Conservation (phyloP, 192 early-diverging fungal genomes). For the Oehlia diaphana region DNA sequence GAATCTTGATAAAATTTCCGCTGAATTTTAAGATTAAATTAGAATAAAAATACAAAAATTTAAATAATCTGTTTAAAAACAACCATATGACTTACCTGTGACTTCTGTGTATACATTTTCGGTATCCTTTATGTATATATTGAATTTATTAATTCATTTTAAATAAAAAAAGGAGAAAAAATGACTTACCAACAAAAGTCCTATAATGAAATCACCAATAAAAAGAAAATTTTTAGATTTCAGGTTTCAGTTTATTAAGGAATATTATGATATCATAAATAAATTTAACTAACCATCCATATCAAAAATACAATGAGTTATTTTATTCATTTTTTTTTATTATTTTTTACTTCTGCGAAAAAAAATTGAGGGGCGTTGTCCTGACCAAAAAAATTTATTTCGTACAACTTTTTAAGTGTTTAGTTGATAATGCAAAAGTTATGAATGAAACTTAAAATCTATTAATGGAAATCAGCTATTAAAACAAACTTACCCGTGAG, state of each 20-base stretch:
- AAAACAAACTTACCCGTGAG: too few relatives aligned
- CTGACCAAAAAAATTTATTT: too few relatives aligned
- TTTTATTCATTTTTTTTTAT: neutral
- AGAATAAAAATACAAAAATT: neutral
- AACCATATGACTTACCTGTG: neutral
- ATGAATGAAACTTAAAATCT: too few relatives aligned
- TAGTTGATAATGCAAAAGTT: too few relatives aligned
- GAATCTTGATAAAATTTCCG: conserved; percentile 73
- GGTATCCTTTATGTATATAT: neutral
- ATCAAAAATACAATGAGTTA: conserved; percentile 21
- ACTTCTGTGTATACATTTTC: neutral
- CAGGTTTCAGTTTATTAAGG: neutral
- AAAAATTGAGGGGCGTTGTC: neutral
- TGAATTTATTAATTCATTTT: neutral
- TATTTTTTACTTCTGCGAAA: neutral
- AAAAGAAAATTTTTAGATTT: neutral
- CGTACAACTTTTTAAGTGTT: too few relatives aligned
- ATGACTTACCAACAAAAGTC: neutral
- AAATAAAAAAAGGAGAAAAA: neutral
- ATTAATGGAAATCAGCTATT: too few relatives aligned
- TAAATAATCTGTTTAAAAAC: neutral
- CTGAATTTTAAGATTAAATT: conserved; percentile 27
- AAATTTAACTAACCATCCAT: conserved; percentile 16
- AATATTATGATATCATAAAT: neutral
- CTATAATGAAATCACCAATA: neutral